Evolutionary conservation across 805 yeast species (phyloP), one percentile per base, ranked within the genome.

Genomic region (Pichia phayaonensis): DNA sequence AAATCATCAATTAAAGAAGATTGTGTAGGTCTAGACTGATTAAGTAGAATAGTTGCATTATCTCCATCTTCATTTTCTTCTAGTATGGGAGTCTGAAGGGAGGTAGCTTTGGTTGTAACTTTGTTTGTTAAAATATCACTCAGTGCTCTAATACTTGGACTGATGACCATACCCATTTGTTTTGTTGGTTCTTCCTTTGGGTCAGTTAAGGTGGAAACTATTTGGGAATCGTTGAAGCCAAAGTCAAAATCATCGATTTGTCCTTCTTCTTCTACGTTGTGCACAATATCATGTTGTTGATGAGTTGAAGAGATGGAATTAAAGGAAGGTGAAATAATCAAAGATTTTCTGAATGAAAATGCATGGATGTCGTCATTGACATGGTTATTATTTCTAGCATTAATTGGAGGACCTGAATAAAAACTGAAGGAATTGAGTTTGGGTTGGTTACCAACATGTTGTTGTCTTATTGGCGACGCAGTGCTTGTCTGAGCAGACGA

Each of bases 401-500:
- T 56, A 13, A 58, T 26, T 10, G 57, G 54, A 36, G 69, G 68
- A 10, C 67, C 69, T 8, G 67, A 58, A 40, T 62, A 61, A 45
- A 61, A 64, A 6, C 52, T 56, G 3, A 56, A 21, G 12, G 54
- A 51, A 21, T 56, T 46, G 21, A 61, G 46, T 34, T 59, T 58
- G 13, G 61, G 52, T 5, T 47, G 44, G 12, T 29, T 40, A n/a
- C 2, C 1, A 20, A 2, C 16, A 23, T 26, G 26, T 21, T 39
- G 38, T 44, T 23, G 36, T 41, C 20, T 50, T 50, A 15, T 36
- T 27, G 69, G 62, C 1, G 70, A 63, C 5, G 61, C 55, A 2
- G 70, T 62, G 49, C 70, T 66, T 3, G 72, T 69, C 54, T 68
- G 71, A 44, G 68, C 64, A 21, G 72, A 68, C 12, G 71, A 66